Base-by-base conservation (phyloP, 331 rosid genomes). In the Spiraea crenata region DNA sequence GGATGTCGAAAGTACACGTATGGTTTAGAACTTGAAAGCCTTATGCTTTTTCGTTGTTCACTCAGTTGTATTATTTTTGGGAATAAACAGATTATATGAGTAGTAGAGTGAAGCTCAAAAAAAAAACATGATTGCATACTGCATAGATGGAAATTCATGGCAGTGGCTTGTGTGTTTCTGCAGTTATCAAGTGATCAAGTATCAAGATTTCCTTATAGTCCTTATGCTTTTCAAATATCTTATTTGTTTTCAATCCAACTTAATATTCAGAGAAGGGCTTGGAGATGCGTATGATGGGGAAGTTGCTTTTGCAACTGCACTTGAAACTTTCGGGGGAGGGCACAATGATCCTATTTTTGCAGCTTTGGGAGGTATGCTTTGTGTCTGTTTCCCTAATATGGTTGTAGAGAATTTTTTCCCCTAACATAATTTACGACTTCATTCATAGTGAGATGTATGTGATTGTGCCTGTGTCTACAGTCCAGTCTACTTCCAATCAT, bases 311-410 rank as follows among this genome's bases (percentile, higher is more conserved):
- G 80, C 80, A 67, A 86, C 65, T 66, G 78, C 90, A 58, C 85
- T 89, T 60, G 92, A 89, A 70, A 57, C 65, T 79, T 89, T 89
- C 79, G 85, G 84, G 51, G 91, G 95, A 75, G 91, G 86, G 68
- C 79, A 74, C 50, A 63, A 47, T 67, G 95, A 89, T 86, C 92
- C 90, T 56, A 85, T 76, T 70, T 86, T 89, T 66, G 55, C 80
- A 74, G 81, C 85, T 76, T 47, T 86, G 80, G 95, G 87, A 81
- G 88, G 95, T 88, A 76, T 69, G 79, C 62, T 41, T 69, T 37
- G 11, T 69, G n/a, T 54, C 40, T 16, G 49, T 40, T 56, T 65
- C 64, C 41, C 31, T 71, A 62, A 56, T 65, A 58, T 69, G 76
- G 34, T 38, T 62, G 16, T 60, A 47, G 54, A 50, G 60, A 40